These are phyloP conservation scores for Puccinia hordei DNA, from an alignment of 1,284 basidiomycete species.

Conservation along the genomic window DNA sequence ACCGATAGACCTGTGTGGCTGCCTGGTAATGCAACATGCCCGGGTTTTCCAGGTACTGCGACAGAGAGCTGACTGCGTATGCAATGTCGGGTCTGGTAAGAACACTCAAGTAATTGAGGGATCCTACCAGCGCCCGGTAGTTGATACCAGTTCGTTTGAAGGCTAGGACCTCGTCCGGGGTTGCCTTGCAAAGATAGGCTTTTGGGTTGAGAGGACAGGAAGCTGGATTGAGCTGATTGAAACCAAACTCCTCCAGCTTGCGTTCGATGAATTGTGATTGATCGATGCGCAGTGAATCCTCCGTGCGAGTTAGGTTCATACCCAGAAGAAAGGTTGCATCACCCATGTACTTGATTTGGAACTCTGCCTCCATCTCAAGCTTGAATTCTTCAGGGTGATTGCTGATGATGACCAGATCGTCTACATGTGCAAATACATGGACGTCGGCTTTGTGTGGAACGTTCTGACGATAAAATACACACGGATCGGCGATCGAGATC, in stretches of 20 bases:
- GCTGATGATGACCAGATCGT: constrained; percentile 8
- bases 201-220: not conserved
- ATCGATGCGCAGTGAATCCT: not conserved
- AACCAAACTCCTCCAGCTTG: not conserved
- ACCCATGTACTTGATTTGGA: constrained; percentile 8
- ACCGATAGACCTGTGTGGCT: not conserved
- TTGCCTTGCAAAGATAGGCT: not conserved
- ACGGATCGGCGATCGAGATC: not conserved
- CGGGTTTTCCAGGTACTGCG: constrained; percentile 3
- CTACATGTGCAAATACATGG: not conserved
- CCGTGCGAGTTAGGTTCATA: not conserved
- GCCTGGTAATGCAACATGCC: not conserved
- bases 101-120: constrained; percentile 3
- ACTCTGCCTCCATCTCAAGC: not conserved
- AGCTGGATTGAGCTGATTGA: not conserved
- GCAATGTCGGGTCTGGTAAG: constrained; percentile 7
- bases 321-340: not conserved
- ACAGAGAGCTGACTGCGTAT: not conserved
- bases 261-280: not conserved
- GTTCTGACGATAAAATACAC: not conserved
- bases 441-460: too few relatives aligned
- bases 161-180: not conserved
- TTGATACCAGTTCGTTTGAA: not conserved
- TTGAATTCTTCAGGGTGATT: not conserved
- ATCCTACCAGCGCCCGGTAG: not conserved